These are phyloP conservation scores for Aspergillus cristatus DNA, from an alignment of 495 filamentous ascomycete species.

Conservation along the genomic window DNA sequence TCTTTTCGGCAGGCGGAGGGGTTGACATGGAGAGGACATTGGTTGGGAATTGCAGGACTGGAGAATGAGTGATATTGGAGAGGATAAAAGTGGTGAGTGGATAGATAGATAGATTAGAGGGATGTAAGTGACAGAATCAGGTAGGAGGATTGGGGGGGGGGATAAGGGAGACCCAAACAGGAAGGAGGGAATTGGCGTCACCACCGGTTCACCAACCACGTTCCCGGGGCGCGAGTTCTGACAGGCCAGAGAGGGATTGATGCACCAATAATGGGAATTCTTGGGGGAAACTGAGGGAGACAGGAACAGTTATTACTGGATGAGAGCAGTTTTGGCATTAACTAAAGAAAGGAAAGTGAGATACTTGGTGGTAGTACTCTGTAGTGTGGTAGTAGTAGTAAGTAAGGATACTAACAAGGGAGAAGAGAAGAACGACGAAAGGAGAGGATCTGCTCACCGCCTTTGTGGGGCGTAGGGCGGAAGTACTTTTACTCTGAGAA, in stretches of 20 bases:
- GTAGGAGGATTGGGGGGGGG: constrained; percentile 6
- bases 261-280: neutral
- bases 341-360: too few species aligned
- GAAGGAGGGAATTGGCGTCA: constrained; percentile 12
- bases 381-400: too few species aligned
- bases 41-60: constrained; percentile 31
- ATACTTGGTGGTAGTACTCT: too few species aligned
- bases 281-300: constrained; percentile 8
- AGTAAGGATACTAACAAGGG: too few species aligned
- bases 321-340: too few species aligned
- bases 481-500: too few species aligned
- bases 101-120: constrained; percentile 11
- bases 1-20: constrained; percentile 38
- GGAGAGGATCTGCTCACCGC: too few species aligned
- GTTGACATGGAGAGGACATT: constrained; percentile 52
- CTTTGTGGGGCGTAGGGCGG: too few species aligned
- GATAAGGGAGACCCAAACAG: constrained; percentile 11
- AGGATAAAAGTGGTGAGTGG: constrained; percentile 20
- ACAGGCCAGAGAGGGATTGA: constrained; percentile 19
- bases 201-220: constrained; percentile 20
- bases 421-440: too few species aligned
- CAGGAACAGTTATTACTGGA: neutral
- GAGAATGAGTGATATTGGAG: constrained; percentile 18
- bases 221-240: constrained; percentile 24
- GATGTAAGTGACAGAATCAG: constrained; percentile 13